These are phyloP conservation scores for Kwoniella shivajii DNA, from an alignment of 1,284 basidiomycete genomes.

Conservation along the genomic window DNA sequence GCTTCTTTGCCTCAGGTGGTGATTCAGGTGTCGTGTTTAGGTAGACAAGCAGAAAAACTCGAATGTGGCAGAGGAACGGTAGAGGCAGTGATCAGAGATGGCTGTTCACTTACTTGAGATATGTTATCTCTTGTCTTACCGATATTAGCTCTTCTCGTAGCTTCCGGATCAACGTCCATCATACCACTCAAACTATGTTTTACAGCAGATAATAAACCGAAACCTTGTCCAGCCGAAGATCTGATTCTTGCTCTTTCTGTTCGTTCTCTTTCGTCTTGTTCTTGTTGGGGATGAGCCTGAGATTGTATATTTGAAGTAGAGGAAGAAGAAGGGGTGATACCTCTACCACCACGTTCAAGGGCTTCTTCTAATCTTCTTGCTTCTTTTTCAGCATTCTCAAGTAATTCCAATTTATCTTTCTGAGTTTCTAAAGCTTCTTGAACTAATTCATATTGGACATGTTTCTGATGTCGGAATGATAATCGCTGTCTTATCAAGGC, in stretches of 20 bases:
- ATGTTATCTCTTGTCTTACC: conserved; percentile 93
- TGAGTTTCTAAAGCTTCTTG: conserved; percentile 87
- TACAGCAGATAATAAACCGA: conserved; percentile 87
- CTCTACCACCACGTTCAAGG: conserved; percentile 57
- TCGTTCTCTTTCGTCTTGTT: conserved; percentile 24
- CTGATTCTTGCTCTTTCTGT: conserved; percentile 21
- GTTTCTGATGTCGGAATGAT: conserved; percentile 95
- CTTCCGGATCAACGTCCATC: conserved; percentile 98
- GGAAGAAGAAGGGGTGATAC: conserved; percentile 18
- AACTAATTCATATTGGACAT: conserved; percentile 96
- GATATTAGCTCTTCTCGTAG: conserved; percentile 86
- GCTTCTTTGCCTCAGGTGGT: too few species aligned
- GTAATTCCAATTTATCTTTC: conserved; percentile 80
- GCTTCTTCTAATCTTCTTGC: conserved; percentile 87
- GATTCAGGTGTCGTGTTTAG: too few species aligned
- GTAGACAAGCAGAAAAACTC: too few species aligned
- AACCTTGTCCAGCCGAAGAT: conserved; percentile 62
- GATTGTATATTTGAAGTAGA: conserved; percentile 3
- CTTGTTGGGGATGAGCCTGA: neutral
- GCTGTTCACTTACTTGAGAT: conserved; percentile 67
- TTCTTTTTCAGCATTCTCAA: conserved; percentile 91
- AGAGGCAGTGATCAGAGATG: too few species aligned
- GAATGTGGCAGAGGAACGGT: too few species aligned
- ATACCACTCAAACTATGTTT: conserved; percentile 94
- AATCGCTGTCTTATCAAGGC: conserved; percentile 91